Conservation (phyloP, 257 asterid genomes). For the Solanum sparsipilum region DNA sequence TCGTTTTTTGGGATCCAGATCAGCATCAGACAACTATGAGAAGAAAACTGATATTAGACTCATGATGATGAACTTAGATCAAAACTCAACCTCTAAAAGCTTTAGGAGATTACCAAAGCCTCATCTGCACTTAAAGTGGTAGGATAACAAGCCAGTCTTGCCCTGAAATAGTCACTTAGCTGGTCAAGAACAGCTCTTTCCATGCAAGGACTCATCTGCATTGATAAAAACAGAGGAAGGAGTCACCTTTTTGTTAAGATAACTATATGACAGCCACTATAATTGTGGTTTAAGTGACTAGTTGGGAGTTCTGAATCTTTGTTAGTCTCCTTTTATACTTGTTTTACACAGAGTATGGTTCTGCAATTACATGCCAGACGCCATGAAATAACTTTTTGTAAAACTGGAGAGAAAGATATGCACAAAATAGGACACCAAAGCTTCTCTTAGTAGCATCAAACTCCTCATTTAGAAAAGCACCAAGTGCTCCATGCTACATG, state of each 20-base stretch:
- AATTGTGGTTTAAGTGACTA: not conserved
- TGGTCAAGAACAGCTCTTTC: constrained; percentile 94
- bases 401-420: not conserved
- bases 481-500: not conserved
- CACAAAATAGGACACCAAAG: not conserved
- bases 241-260: not conserved
- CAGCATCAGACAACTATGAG: constrained; percentile 53
- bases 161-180: constrained; percentile 61
- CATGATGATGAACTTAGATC: not conserved
- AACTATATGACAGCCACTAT: not conserved
- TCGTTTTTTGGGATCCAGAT: constrained; percentile 64
- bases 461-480: not conserved
- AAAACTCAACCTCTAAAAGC: not conserved
- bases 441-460: not conserved
- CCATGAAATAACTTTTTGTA: not conserved
- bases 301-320: not conserved
- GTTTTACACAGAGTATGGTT: not conserved
- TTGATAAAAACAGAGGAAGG: not conserved
- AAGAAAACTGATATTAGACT: not conserved
- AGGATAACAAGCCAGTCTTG: constrained; percentile 69
- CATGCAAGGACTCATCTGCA: constrained; percentile 81
- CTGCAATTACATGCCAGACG: not conserved
- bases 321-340: not conserved
- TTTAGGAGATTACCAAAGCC: constrained; percentile 40
- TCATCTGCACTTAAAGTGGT: constrained; percentile 81